Evolutionary conservation across 2,329 filamentous ascomycete genomes (phyloP).

Genomic region (Teratosphaeria gauchensis): DNA sequence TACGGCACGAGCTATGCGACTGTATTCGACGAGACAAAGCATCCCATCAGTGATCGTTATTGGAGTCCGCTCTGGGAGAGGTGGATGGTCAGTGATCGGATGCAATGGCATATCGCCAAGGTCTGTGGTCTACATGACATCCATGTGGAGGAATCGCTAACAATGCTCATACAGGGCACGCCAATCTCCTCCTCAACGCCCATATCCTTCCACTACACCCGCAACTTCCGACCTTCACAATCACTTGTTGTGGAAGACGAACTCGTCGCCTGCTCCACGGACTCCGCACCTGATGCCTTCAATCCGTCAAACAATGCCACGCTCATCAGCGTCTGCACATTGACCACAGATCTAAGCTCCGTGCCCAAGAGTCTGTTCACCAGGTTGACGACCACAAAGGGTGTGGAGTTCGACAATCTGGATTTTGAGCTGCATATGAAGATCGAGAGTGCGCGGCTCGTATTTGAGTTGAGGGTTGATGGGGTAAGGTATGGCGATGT

Average conservation of each 20-base stretch:
- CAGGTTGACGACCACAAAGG: constrained; percentile 64
- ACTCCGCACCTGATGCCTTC: constrained; percentile 49
- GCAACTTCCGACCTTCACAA: constrained; percentile 72
- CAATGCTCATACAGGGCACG: constrained; percentile 44
- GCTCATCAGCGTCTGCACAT: constrained; percentile 61
- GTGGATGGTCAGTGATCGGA: constrained; percentile 74
- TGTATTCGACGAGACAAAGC: constrained; percentile 61
- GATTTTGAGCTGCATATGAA: constrained; percentile 79
- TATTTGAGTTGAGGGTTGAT: constrained; percentile 71
- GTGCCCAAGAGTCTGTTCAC: constrained; percentile 68
- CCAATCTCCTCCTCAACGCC: constrained; percentile 63
- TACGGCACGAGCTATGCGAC: constrained; percentile 77
- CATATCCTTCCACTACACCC: constrained; percentile 75
- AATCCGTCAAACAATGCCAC: constrained; percentile 20
- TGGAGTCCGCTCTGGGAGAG: constrained; percentile 73
- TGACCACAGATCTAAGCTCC: constrained; percentile 69
- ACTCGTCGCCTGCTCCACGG: constrained; percentile 63
- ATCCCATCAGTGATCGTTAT: constrained; percentile 63
- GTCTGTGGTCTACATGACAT: constrained; percentile 33
- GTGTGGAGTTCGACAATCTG: constrained; percentile 72
- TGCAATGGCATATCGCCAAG: constrained; percentile 81
- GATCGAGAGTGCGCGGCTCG: constrained; percentile 64
- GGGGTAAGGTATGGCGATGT: constrained; percentile 68
- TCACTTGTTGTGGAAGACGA: constrained; percentile 71
- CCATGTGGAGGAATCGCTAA: constrained; percentile 1